phyloP scores from a whole-genome alignment of 1,139 yeast genomes.

The Sugiyamaella castrensis region DNA sequence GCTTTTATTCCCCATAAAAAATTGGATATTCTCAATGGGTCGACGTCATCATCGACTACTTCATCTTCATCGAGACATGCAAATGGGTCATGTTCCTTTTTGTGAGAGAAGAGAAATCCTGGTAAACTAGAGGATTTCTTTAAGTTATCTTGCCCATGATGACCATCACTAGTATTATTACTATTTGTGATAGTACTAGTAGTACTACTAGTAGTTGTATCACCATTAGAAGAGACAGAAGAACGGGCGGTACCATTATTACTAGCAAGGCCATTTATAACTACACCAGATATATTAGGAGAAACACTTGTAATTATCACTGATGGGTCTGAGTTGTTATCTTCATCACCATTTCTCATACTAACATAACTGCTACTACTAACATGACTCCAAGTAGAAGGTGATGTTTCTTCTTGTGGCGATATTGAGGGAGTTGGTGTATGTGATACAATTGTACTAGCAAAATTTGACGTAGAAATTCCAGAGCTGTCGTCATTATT shows the following conservation, averaged over 20 bases:
- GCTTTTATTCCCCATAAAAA: conserved; percentile 29
- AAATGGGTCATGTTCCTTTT: conserved; percentile 10
- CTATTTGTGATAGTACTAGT: not conserved
- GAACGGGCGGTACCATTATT: too few species aligned
- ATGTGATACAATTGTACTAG: not conserved
- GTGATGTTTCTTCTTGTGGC: not conserved
- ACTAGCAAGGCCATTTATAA: too few species aligned
- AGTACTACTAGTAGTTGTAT: not conserved
- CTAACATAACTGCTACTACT: too few species aligned
- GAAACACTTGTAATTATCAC: too few species aligned
- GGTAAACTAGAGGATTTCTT: conserved; percentile 2
- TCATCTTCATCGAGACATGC: conserved; percentile 1
- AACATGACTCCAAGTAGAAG: too few species aligned
- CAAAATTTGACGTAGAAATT: not conserved
- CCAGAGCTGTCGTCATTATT: too few species aligned
- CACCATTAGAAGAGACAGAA: too few species aligned
- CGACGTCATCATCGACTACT: conserved; percentile 13
- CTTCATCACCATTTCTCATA: too few species aligned
- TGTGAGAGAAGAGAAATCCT: conserved; percentile 4
- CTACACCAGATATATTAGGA: too few species aligned
- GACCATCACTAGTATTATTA: not conserved
- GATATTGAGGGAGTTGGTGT: conserved; percentile 4
- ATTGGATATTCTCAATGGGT: conserved; percentile 19
- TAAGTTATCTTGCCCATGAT: too few species aligned
- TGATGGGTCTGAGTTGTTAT: too few species aligned